Evolutionary conservation across 192 early-diverging fungal species (phyloP).

Genomic region (Coemansia sp.): DNA sequence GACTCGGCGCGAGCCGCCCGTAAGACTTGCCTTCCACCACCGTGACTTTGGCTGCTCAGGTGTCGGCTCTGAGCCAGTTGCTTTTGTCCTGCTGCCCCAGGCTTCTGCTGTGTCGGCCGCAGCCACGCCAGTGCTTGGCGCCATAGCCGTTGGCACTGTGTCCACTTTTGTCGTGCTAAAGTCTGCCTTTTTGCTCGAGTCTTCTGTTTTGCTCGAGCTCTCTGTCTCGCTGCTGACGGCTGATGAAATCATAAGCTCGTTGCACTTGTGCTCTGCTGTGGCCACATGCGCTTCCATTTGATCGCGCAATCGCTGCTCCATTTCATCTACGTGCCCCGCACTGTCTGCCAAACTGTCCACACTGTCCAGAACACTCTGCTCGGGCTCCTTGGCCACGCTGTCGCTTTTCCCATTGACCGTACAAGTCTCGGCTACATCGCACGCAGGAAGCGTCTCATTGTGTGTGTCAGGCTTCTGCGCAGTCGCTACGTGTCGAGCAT

Average conservation of each 20-base stretch:
- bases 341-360: background rate
- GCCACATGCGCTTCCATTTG: background rate
- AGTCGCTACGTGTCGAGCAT: background rate
- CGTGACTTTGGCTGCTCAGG: conserved; percentile 20
- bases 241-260: background rate
- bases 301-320: background rate
- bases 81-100: conserved; percentile 22
- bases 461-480: background rate
- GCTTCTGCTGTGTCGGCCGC: conserved; percentile 4
- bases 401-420: too few relatives aligned
- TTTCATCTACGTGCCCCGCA: background rate
- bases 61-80: background rate
- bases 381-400: too few relatives aligned
- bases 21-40: conserved; percentile 49
- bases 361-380: background rate
- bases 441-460: background rate
- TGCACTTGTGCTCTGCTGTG: background rate
- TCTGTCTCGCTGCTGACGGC: background rate
- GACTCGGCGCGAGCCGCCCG: conserved; percentile 7
- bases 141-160: too few relatives aligned
- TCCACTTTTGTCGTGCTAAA: too few relatives aligned
- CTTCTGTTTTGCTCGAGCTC: background rate
- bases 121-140: background rate
- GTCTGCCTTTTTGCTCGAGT: too few relatives aligned
- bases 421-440: too few relatives aligned